Evolutionary conservation across 495 filamentous ascomycete genomes (phyloP), one percentile per base, ranked within the genome.

Genomic region (Tuber indicum): DNA sequence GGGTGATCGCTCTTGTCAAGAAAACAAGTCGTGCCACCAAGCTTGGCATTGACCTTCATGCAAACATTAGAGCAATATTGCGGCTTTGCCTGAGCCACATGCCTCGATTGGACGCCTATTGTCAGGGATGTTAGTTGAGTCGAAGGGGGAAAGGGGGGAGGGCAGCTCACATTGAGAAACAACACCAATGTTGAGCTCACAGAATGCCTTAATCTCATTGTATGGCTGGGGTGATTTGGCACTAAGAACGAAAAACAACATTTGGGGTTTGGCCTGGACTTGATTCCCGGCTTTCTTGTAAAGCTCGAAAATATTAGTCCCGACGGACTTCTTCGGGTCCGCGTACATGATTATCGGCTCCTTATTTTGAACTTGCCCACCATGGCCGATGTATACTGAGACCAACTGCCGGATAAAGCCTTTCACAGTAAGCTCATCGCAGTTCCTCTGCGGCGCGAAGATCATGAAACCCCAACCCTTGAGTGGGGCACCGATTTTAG

Each of bases 1-100:
- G 81, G 80, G 17, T 78, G 46, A 43, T 74, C 49, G 16, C 23
- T 45, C n/a, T 77, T 75, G 23, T 83, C 77, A 7, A 78, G 77
- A 26, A 80, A 83, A n/a, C 75, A 85, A 23, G 92, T 97, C 8
- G 88, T 86, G 23, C 96, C 96, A 47, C 96, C 96, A n/a, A 97
- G 89, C 85, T 98, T 99, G 23, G 92, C 91, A 81, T 98, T 98
- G 75, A 99, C 88, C 84, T 99, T 99, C 92, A 98, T 94, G 72
- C 88, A 86, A 42, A 97, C 92, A 81, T 98, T 98, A 3, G 92
- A 94, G 76, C 90, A 88, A 84, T 97, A 97, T 84, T 98, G 94
- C 1, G 86, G 85, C 23, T 90, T 86, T 39, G 85, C 86, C 78
- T 89, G 91, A 8, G 81, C 76, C 19, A 93, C 92, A 75, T 94